Conservation (phyloP, 2,329 filamentous ascomycete species). For the Nothomitra cinnamomea region DNA sequence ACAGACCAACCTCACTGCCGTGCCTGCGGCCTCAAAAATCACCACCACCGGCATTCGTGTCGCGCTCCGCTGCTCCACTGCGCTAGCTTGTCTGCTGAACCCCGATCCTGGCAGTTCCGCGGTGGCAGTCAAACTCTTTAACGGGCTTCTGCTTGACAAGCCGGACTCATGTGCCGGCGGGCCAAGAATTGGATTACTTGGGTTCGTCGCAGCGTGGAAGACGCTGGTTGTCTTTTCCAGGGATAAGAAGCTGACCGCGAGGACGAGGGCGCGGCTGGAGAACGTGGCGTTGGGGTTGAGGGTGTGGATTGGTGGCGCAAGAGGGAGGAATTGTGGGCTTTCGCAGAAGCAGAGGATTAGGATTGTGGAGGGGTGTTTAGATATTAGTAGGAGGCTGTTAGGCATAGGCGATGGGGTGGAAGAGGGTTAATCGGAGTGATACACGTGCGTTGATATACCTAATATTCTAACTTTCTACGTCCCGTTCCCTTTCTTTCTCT, state of each 20-base stretch:
- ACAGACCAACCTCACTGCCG: conserved; percentile 14
- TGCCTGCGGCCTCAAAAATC: conserved; percentile 27
- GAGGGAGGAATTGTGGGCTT: conserved; percentile 24
- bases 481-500: no score
- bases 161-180: conserved; percentile 7
- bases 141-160: conserved; percentile 23
- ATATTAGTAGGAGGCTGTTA: conserved; percentile 26
- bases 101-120: conserved; percentile 6
- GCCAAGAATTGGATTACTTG: neutral
- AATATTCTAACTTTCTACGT: no score
- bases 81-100: conserved; percentile 21
- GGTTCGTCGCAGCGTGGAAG: neutral
- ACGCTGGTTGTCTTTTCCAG: conserved; percentile 17
- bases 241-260: conserved; percentile 17
- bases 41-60: conserved; percentile 35
- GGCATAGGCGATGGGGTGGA: conserved; percentile 17
- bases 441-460: no score
- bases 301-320: conserved; percentile 29
- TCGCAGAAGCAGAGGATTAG: conserved; percentile 20
- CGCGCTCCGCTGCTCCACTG: conserved; percentile 37
- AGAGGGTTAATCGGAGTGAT: no score
- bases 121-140: conserved; percentile 22
- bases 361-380: conserved; percentile 25
- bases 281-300: conserved; percentile 26
- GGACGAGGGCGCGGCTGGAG: conserved; percentile 24